Conservation (phyloP, 2,329 filamentous ascomycete species). For the Thelonectria discophora region DNA sequence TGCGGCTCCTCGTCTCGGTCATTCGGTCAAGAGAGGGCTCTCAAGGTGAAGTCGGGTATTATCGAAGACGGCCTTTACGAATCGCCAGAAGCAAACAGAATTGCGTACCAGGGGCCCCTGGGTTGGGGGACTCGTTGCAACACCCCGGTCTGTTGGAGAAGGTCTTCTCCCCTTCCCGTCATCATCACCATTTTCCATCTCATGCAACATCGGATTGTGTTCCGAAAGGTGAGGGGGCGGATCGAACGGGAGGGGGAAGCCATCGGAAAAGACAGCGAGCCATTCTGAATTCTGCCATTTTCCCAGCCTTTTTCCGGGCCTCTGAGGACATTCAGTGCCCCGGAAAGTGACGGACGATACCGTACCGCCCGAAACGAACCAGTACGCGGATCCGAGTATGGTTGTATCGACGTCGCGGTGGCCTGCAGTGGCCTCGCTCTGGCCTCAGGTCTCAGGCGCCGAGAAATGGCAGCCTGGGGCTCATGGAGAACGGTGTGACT, state of each 20-base stretch:
- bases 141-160: neutral
- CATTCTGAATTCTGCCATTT: neutral
- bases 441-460: neutral
- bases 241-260: neutral
- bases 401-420: neutral
- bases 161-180: neutral
- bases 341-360: neutral
- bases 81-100: neutral
- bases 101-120: too few relatives aligned
- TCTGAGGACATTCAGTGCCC: neutral
- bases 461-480: neutral
- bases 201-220: conserved; percentile 1
- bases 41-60: neutral
- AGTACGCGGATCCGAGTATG: conserved; percentile 24
- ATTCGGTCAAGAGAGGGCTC: neutral
- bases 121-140: too few relatives aligned
- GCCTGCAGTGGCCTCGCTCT: neutral
- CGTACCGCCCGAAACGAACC: neutral
- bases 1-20: neutral
- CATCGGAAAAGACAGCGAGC: neutral
- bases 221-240: neutral
- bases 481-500: neutral
- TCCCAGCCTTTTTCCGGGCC: neutral
- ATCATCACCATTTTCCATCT: neutral
- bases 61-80: too few relatives aligned